Percentiles rank a stretch among this genome's conserved stretches.
Evolutionary conservation across 805 yeast genomes (phyloP).

Genomic region (Teunomyces tritomae): DNA sequence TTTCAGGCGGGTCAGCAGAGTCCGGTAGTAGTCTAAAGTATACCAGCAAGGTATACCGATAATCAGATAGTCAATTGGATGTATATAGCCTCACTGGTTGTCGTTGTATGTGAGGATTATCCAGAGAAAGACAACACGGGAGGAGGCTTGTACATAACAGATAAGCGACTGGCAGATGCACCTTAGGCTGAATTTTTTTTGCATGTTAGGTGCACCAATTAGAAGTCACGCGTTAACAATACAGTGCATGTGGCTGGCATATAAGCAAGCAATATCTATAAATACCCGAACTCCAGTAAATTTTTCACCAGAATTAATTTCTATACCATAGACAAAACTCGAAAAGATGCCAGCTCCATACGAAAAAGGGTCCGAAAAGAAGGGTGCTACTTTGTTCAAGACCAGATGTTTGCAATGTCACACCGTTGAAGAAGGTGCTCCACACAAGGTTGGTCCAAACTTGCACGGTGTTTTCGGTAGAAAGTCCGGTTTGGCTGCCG

Average conservation of each 20-base stretch:
- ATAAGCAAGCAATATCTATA: constrained; percentile 5
- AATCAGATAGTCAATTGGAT: too few species aligned
- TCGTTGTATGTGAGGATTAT: too few species aligned
- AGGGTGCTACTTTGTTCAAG: constrained; percentile 98
- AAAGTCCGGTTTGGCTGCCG: constrained; percentile 85
- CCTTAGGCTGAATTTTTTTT: not conserved
- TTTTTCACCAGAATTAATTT: constrained; percentile 1
- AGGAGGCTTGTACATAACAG: not conserved
- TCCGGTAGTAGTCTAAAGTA: not conserved
- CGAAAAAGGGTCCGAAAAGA: constrained; percentile 49
- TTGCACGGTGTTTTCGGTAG: constrained; percentile 94
- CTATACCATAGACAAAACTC: not conserved
- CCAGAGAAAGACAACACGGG: not conserved
- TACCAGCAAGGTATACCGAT: not conserved
- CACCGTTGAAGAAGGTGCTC: constrained; percentile 93
- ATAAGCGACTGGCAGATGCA: not conserved
- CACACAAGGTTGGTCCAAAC: constrained; percentile 99
- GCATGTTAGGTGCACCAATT: constrained; percentile 8
- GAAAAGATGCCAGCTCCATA: constrained; percentile 40
- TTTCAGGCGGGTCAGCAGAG: not conserved
- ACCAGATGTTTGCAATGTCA: constrained; percentile 99
- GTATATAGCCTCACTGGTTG: too few species aligned
- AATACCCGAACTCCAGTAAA: constrained; percentile 1
- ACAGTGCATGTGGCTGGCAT: constrained; percentile 5
- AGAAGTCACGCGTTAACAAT: constrained; percentile 11